phyloP scores from a whole-genome alignment of 2,329 filamentous ascomycete species.

The Exophiala sp. region DNA sequence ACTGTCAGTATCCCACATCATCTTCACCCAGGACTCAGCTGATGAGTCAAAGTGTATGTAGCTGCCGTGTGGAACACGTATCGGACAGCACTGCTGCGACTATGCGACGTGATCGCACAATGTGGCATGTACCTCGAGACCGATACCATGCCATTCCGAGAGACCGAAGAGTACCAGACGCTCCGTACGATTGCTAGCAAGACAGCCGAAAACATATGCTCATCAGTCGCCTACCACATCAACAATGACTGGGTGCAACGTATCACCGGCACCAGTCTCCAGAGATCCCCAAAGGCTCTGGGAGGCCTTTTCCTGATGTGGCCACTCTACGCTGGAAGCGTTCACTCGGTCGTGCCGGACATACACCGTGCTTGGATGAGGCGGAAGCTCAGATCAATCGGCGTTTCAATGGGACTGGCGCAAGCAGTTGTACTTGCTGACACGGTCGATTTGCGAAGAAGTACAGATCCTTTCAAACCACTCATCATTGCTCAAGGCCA shows the following conservation, averaged over 20 bases:
- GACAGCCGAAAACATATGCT: constrained; percentile 6
- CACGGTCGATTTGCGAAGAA: neutral
- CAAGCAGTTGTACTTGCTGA: constrained; percentile 3
- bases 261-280: neutral
- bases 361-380: constrained; percentile 1
- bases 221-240: constrained; percentile 10
- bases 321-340: constrained; percentile 4
- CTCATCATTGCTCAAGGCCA: constrained; percentile 1
- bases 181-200: neutral
- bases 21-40: too few species aligned
- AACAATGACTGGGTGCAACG: constrained; percentile 3
- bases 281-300: neutral
- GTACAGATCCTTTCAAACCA: neutral
- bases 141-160: constrained; percentile 1
- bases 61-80: constrained; percentile 1
- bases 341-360: constrained; percentile 1
- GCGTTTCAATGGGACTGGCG: neutral
- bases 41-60: too few species aligned
- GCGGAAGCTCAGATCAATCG: constrained; percentile 1
- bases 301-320: neutral
- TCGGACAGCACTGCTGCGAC: constrained; percentile 4
- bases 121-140: constrained; percentile 4
- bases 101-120: constrained; percentile 8
- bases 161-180: constrained; percentile 4
- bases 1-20: too few species aligned